phyloP scores from a whole-genome alignment of 1,284 basidiomycete genomes.

The Ceratobasidium sp. region DNA sequence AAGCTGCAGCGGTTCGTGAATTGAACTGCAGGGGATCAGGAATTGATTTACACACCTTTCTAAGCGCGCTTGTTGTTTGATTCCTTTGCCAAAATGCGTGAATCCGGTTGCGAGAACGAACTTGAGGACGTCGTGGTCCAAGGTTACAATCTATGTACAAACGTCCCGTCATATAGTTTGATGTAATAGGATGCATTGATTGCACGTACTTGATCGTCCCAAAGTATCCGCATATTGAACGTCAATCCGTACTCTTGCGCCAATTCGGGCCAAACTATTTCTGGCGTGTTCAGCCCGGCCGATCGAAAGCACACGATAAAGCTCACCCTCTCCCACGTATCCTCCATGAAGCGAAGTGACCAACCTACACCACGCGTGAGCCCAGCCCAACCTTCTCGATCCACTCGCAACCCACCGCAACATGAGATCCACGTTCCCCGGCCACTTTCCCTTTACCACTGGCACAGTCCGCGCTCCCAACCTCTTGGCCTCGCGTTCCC shows the following conservation, averaged over 20 bases:
- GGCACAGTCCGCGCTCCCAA: conserved; percentile 33
- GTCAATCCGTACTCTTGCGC: conserved; percentile 32
- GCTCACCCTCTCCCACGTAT: conserved; percentile 24
- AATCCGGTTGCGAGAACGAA: conserved; percentile 47
- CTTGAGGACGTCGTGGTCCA: conserved; percentile 47
- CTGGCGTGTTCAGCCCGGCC: background rate
- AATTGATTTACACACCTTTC: conserved; percentile 9
- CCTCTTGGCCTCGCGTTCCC: conserved; percentile 15
- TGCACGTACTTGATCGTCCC: conserved; percentile 38
- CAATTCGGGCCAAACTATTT: conserved; percentile 1
- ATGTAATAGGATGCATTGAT: too few species aligned
- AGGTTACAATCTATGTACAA: conserved; percentile 46
- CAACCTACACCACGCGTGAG: background rate
- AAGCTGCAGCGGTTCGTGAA: conserved; percentile 49
- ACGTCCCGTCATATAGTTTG: background rate
- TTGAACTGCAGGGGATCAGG: background rate
- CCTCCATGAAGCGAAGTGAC: background rate
- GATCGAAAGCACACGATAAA: background rate
- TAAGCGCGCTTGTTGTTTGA: background rate
- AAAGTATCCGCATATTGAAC: conserved; percentile 41
- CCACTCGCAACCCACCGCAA: conserved; percentile 18
- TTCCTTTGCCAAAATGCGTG: conserved; percentile 46
- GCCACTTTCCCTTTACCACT: conserved; percentile 34
- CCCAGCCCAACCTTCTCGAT: background rate
- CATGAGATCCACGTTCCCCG: conserved; percentile 45